These are phyloP conservation scores for Lablab purpureus DNA, from an alignment of 306 rosid species.

Conservation along the genomic window DNA sequence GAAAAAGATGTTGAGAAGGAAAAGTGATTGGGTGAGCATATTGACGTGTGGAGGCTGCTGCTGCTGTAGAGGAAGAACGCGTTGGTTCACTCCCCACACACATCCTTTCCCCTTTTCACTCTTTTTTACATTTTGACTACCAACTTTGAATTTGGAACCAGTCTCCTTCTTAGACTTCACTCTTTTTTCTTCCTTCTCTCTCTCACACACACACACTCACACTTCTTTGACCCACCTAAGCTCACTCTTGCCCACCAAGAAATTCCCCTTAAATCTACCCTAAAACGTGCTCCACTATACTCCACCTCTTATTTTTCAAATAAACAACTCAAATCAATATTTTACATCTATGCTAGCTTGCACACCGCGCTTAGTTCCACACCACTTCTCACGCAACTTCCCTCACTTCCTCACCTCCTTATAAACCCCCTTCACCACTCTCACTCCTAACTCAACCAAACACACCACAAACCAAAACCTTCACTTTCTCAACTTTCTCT, in stretches of 20 bases:
- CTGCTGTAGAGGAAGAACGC: slow-evolving; percentile 2
- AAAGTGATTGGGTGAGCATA: too few relatives aligned
- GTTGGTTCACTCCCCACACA: slow-evolving; percentile 34
- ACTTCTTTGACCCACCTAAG: slow-evolving; percentile 50
- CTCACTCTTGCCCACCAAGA: slow-evolving; percentile 67
- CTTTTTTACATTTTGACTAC: slow-evolving; percentile 44
- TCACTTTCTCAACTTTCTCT: not conserved
- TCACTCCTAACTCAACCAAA: not conserved
- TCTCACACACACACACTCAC: not conserved
- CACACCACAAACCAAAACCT: not conserved
- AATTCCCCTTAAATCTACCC: slow-evolving; percentile 11
- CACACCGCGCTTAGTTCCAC: slow-evolving; percentile 61
- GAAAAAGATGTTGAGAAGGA: too few relatives aligned
- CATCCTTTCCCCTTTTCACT: slow-evolving; percentile 1
- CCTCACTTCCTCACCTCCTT: slow-evolving; percentile 43
- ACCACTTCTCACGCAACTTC: slow-evolving; percentile 98
- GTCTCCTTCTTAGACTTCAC: slow-evolving; percentile 41
- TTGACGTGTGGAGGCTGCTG: slow-evolving; percentile 47
- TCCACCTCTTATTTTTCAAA: slow-evolving; percentile 17
- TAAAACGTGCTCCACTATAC: slow-evolving; percentile 51
- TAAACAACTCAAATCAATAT: not conserved
- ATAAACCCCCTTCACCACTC: slow-evolving; percentile 45
- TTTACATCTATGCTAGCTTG: slow-evolving; percentile 37
- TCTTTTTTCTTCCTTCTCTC: slow-evolving; percentile 26
- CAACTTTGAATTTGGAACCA: slow-evolving; percentile 57